Base-by-base conservation (phyloP, 225 moss, liverwort and hornwort genomes). In the Antitrichia curtipendula region DNA sequence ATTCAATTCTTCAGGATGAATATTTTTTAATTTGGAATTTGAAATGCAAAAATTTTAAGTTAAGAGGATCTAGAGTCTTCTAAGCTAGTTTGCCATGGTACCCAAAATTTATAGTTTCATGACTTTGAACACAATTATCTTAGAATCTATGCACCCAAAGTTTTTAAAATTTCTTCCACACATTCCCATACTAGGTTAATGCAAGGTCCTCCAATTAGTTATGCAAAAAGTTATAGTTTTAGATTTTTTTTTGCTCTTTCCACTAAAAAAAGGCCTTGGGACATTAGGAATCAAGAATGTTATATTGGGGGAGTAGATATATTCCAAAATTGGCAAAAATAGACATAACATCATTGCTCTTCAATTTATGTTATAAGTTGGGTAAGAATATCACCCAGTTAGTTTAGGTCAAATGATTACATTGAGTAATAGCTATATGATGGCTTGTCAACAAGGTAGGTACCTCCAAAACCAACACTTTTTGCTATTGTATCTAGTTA, bases 321-420 rank as follows among this genome's bases (percentile, higher is more conserved):
- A 24, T 69, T 69, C 13, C 13, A 24, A 23, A 69, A 69, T 38
- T 69, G 4, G 4, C 4, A 38, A 24, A 68, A 69, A 13, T 24
- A 69, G 13, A 40, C n/a, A 40, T 23, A 7, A 69, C 3, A 13
- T 40, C 13, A 69, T 13, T 3, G 2, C 0, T 40, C 40, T 69
- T 23, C 8, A 8, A 12, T 68, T 61, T 12, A 38, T 68, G 38
- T 68, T 0, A 0, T 40, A 24, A 40, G 8, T 1, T 0, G 3
- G 1, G 23, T 3, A 69, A 40, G 24, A 21, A 24, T 69, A 40
- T 24, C 40, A 40, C 4, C 21, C 6, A 65, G 6, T 59, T 59
- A 59, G 59, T 60, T 23, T 60, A 60, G 13, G 28, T 28, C 60
- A 60, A 10, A 6, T 12, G 24, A 12, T 59, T 59, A 4, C n/a